Conservation (phyloP, 208 protist genomes). For the Kentomonas sorsogonicus region DNA sequence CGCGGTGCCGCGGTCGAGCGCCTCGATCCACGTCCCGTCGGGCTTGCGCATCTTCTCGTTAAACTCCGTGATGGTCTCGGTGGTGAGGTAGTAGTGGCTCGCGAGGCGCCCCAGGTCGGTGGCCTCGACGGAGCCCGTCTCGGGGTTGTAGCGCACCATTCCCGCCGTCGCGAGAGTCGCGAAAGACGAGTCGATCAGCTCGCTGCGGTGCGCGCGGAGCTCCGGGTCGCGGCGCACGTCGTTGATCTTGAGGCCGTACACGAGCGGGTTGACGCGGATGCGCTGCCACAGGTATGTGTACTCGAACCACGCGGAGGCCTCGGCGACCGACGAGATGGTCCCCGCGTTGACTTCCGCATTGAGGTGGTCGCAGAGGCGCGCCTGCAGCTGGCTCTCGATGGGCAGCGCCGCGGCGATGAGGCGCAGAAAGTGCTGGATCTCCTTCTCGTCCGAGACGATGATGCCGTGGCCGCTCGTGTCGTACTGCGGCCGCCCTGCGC, state of each 20-base stretch:
- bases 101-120: slow-evolving; percentile 96
- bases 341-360: slow-evolving; percentile 98
- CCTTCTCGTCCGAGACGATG: slow-evolving; percentile 97
- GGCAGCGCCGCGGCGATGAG: slow-evolving; percentile 93
- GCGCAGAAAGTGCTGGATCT: slow-evolving; percentile 94
- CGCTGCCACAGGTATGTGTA: slow-evolving; percentile 98
- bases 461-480: slow-evolving; percentile 97
- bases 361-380: slow-evolving; percentile 95
- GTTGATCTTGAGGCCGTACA: slow-evolving; percentile 93
- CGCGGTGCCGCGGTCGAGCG: slow-evolving; percentile 89
- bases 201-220: slow-evolving; percentile 83
- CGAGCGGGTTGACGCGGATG: slow-evolving; percentile 94
- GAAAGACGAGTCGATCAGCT: slow-evolving; percentile 95
- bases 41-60: slow-evolving; percentile 86
- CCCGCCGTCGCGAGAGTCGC: slow-evolving; percentile 88
- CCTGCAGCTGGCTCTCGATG: slow-evolving; percentile 96
- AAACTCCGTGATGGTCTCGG: slow-evolving; percentile 94
- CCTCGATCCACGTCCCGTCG: slow-evolving; percentile 82
- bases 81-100: slow-evolving; percentile 97
- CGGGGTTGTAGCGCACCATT: slow-evolving; percentile 96
- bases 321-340: slow-evolving; percentile 94
- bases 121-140: slow-evolving; percentile 92
- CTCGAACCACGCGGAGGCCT: slow-evolving; percentile 95
- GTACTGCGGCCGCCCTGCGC: slow-evolving; percentile 98
- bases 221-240: slow-evolving; percentile 90